Percentiles rank a stretch among this genome's conserved stretches.
Conservation (phyloP, 768 basidiomycete species). For the Phaffia tasmanica region DNA sequence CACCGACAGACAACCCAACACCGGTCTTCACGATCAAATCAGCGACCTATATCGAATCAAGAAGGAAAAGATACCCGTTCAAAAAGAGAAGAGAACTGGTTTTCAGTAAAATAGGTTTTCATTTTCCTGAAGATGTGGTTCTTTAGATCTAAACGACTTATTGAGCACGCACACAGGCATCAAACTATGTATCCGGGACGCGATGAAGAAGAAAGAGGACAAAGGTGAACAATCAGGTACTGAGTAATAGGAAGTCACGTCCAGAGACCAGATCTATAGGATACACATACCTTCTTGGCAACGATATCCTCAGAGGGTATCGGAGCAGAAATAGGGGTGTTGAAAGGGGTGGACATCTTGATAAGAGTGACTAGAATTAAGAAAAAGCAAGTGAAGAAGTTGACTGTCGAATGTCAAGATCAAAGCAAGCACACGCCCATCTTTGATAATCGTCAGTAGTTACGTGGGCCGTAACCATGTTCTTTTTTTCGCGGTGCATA, state of each 20-base stretch:
- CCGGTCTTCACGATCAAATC: constrained; percentile 79
- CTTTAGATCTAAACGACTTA: background rate
- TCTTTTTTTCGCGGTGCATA: too few species aligned
- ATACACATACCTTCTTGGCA: constrained; percentile 62
- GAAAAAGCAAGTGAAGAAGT: background rate
- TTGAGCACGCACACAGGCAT: constrained; percentile 51
- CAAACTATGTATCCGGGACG: constrained; percentile 48
- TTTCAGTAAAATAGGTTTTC: constrained; percentile 3
- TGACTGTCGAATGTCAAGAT: too few species aligned
- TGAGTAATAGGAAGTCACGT: background rate
- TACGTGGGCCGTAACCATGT: too few species aligned
- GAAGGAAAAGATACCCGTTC: background rate
- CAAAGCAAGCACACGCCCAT: too few species aligned
- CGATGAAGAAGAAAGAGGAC: constrained; percentile 1
- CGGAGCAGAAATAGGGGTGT: constrained; percentile 35
- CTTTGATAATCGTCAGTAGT: too few species aligned
- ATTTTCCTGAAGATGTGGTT: background rate
- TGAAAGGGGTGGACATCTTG: constrained; percentile 30
- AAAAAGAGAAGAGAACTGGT: constrained; percentile 33
- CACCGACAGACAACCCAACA: constrained; percentile 77
- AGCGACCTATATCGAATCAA: constrained; percentile 43
- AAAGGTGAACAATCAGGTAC: background rate
- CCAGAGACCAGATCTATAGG: background rate
- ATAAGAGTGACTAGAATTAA: constrained; percentile 6
- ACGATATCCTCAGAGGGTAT: constrained; percentile 83